phyloP scores from a whole-genome alignment of 495 filamentous ascomycete genomes.

The Aspergillus mulundensis region DNA sequence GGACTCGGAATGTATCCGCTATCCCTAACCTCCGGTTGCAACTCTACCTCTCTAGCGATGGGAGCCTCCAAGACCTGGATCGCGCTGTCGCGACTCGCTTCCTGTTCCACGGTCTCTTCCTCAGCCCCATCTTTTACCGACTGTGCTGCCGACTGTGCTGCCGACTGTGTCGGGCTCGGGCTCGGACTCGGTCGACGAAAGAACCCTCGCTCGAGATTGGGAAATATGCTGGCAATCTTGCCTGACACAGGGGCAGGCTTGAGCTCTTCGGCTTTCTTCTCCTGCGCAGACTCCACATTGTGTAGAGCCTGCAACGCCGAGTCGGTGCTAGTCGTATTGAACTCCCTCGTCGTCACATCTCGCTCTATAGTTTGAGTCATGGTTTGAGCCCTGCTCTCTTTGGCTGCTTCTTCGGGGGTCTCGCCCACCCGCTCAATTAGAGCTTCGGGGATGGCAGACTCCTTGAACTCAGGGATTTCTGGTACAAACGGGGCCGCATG shows the following conservation, averaged over 20 bases:
- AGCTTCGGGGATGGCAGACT: conserved; percentile 28
- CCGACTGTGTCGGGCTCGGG: conserved; percentile 14
- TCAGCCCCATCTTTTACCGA: conserved; percentile 45
- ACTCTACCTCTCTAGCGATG: conserved; percentile 13
- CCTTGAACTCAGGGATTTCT: conserved; percentile 35
- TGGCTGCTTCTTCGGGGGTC: conserved; percentile 10
- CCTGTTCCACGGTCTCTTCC: conserved; percentile 41
- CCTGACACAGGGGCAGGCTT: conserved; percentile 2
- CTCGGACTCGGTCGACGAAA: conserved; percentile 28
- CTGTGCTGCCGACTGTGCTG: conserved; percentile 29
- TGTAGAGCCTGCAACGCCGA: conserved; percentile 10
- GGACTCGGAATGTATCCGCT: conserved; percentile 13
- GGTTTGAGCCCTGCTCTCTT: conserved; percentile 19
- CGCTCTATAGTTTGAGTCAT: conserved; percentile 23
- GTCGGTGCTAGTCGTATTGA: neutral
- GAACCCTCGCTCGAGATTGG: conserved; percentile 32
- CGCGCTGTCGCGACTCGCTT: conserved; percentile 46
- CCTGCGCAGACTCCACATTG: conserved; percentile 7
- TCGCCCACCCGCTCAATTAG: conserved; percentile 15
- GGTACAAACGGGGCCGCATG: conserved; percentile 27
- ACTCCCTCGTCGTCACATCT: neutral
- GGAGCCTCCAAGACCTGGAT: conserved; percentile 51
- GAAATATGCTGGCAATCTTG: conserved; percentile 39
- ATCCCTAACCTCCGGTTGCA: conserved; percentile 16
- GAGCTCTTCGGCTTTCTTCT: conserved; percentile 5